Evolutionary conservation across 148 eudicot genomes (phyloP).

Genomic region (Chenopodium berlandieri): DNA sequence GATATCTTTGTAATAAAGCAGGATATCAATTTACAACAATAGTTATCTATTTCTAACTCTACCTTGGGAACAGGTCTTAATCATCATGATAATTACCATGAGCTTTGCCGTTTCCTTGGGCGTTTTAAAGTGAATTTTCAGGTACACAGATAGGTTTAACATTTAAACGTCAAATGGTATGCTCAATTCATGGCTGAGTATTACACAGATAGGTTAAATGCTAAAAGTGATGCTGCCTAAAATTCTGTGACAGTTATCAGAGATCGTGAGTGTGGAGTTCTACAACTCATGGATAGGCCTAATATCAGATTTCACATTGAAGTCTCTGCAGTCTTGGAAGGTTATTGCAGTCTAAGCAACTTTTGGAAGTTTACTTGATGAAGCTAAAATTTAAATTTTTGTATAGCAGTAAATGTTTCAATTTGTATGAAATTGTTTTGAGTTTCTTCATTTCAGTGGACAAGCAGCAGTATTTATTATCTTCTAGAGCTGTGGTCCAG

Average conservation of each 20-base stretch:
- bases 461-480: conserved; percentile 89
- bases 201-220: background rate
- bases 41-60: too few relatives aligned
- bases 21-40: too few relatives aligned
- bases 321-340: conserved; percentile 73
- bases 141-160: conserved; percentile 37
- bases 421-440: background rate
- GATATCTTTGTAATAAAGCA: too few relatives aligned
- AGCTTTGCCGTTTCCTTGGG: too few relatives aligned
- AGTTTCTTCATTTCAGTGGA: conserved; percentile 58
- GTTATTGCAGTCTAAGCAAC: conserved; percentile 28
- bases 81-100: too few relatives aligned
- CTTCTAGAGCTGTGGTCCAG: conserved; percentile 90
- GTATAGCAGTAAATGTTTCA: background rate
- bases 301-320: conserved; percentile 60
- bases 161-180: conserved; percentile 2
- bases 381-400: background rate
- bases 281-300: conserved; percentile 57
- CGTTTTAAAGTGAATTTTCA: too few relatives aligned
- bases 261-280: conserved; percentile 54
- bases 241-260: conserved; percentile 46
- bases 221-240: background rate
- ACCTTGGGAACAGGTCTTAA: too few relatives aligned
- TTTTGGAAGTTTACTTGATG: conserved; percentile 1
- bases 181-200: background rate